These are phyloP conservation scores for Xanthoconium purpureum DNA, from an alignment of 768 basidiomycete genomes.

Conservation along the genomic window DNA sequence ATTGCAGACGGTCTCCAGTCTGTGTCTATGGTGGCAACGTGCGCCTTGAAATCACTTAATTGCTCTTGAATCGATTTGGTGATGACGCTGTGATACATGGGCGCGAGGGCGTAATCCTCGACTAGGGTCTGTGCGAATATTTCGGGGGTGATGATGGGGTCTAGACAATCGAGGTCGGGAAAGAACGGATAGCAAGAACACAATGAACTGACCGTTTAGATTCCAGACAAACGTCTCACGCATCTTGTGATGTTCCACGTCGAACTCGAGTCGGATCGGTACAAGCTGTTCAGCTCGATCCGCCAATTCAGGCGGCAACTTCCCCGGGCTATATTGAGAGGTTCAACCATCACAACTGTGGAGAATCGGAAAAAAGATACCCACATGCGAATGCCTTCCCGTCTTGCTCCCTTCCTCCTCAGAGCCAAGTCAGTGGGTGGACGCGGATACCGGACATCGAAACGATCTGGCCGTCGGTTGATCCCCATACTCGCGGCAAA, in stretches of 20 bases:
- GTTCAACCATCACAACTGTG: background rate
- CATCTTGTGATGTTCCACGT: conserved; percentile 91
- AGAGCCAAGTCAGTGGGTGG: conserved; percentile 37
- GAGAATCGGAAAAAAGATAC: conserved; percentile 32
- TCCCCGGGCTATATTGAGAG: conserved; percentile 50
- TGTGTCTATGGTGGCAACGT: conserved; percentile 54
- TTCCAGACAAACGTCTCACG: conserved; percentile 99
- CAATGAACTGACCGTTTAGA: conserved; percentile 66
- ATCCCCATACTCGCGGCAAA: conserved; percentile 32
- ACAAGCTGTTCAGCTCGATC: conserved; percentile 78
- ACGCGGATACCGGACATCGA: conserved; percentile 58
- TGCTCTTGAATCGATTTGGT: conserved; percentile 86
- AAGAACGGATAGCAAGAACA: background rate
- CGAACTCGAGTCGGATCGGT: conserved; percentile 94
- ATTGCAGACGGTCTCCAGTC: conserved; percentile 31
- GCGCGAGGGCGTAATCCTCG: conserved; percentile 82
- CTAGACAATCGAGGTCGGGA: conserved; percentile 37
- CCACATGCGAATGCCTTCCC: conserved; percentile 76
- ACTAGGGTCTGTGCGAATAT: conserved; percentile 86
- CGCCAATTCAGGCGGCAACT: conserved; percentile 51
- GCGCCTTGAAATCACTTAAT: conserved; percentile 72
- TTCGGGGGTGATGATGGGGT: conserved; percentile 87
- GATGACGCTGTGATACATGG: conserved; percentile 63
- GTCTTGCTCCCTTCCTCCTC: conserved; percentile 50
- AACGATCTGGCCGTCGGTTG: conserved; percentile 34